Percentiles rank a stretch among this genome's conserved stretches.
phyloP scores from a whole-genome alignment of 164 flowering plant species.

The Stephania cephalantha region DNA sequence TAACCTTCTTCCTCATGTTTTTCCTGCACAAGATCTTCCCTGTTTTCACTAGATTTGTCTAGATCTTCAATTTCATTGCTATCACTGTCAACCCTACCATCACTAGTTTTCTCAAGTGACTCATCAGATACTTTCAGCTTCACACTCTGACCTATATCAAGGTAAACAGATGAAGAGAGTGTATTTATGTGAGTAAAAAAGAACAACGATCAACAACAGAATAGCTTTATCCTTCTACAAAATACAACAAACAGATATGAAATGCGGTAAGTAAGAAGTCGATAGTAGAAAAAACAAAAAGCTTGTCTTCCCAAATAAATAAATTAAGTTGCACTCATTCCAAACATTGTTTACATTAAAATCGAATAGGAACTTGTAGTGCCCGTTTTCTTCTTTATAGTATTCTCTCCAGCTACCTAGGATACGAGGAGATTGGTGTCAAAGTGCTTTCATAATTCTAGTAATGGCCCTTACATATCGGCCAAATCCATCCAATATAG shows the following conservation, averaged over 20 bases:
- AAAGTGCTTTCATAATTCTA: neutral
- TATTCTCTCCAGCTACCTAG: neutral
- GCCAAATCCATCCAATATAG: neutral
- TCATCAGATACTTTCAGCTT: constrained; percentile 16
- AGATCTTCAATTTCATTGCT: constrained; percentile 16
- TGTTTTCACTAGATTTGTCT: constrained; percentile 12
- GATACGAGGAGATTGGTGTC: neutral
- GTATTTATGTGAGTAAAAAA: too few species aligned
- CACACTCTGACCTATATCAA: constrained; percentile 23
- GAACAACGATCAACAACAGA: too few species aligned
- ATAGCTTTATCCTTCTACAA: too few species aligned
- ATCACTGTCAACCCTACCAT: constrained; percentile 1
- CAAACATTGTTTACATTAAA: neutral
- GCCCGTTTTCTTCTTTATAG: neutral
- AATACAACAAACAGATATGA: neutral
- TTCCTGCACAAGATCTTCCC: constrained; percentile 1
- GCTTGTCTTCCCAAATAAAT: too few species aligned
- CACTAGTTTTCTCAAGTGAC: constrained; percentile 12
- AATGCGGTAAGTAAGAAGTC: neutral
- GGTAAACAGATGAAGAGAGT: neutral
- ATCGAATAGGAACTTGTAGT: neutral
- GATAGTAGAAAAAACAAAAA: neutral
- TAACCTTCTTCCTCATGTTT: constrained; percentile 5
- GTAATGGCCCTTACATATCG: neutral
- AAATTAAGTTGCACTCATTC: neutral